Conservation (phyloP, 805 yeast species). For the Yarrowia sp. region DNA sequence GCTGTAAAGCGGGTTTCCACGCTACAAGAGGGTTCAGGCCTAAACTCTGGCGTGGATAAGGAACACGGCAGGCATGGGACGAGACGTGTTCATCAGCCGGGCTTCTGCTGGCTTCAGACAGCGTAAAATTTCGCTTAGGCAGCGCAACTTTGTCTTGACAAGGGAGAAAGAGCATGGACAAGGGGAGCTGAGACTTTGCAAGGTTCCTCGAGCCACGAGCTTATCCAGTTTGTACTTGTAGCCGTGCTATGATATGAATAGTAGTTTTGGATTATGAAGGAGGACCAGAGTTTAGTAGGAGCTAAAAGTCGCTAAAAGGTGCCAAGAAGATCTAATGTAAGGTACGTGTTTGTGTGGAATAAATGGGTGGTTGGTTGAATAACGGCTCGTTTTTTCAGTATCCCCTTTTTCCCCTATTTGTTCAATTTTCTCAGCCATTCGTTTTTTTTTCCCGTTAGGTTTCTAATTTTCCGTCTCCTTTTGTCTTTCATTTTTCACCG, state of each 20-base stretch:
- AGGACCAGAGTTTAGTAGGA: no score
- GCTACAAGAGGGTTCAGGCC: background rate
- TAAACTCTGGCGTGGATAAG: constrained; percentile 1
- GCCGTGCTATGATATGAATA: background rate
- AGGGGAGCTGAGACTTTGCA: no score
- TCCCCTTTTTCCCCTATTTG: no score
- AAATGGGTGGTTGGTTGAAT: no score
- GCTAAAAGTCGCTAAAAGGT: no score
- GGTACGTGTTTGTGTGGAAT: no score
- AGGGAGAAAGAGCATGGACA: background rate
- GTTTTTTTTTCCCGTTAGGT: no score
- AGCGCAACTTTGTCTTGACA: constrained; percentile 5
- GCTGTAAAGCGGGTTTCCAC: background rate
- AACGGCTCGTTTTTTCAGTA: no score
- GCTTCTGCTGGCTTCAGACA: background rate
- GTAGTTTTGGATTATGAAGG: no score
- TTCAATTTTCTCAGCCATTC: no score
- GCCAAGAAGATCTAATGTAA: no score
- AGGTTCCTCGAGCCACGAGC: no score
- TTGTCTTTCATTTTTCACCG: constrained; percentile 1
- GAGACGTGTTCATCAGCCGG: constrained; percentile 7
- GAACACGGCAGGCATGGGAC: constrained; percentile 6
- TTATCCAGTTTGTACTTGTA: background rate
- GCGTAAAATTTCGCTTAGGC: constrained; percentile 24
- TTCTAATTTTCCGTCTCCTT: background rate